Evolutionary conservation across 2,329 filamentous ascomycete species (phyloP), one percentile per base, ranked within the genome.

Genomic region (Sclerotiophoma versabilis): DNA sequence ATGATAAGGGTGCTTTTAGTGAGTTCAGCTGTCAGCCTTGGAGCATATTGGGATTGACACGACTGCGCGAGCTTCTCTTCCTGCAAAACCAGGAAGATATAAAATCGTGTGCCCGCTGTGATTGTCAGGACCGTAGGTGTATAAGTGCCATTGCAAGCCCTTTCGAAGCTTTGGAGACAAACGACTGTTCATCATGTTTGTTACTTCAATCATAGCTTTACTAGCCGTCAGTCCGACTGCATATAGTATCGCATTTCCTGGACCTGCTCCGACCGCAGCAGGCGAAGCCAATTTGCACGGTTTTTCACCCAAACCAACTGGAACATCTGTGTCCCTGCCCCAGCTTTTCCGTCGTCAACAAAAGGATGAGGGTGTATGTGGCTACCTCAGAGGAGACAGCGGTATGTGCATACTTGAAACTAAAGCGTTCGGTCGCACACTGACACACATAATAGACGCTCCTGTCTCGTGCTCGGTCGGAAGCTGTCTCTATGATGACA

Each of bases 291-390:
- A 54, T 20, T 25, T 57, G 37, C 36, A 48, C 10, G 62, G 62
- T 25, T 46, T 34, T 20, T 41, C 62, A 19, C 62, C 62, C 2
- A 52, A 36, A 30, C 59, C 62, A 5, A 64, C 62, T 20, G 25
- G 36, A 17, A 20, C 23, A 11, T 30, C 46, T 12, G 50, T 17
- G 10, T 33, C 51, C 10, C 26, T 59, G 1, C 54, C 51, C n/a
- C 46, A 57, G 5, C 30, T 62, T 9, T 62, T 62, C 41, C 54
- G 59, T 19, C 46, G 59, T n/a, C 60, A 58, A 17, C 54, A 58
- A 27, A 42, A 14, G 29, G 42, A 52, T 26, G 42, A 54, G 8
- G 53, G 34, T 3, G 8, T 62, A 1, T 64, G 62, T 27, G 62
- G 62, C 22, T 64, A 59, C 34, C 33, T 64, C 26, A 17, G 57